Conservation (phyloP, 2,329 filamentous ascomycete genomes). For the Basipetospora sp. region DNA sequence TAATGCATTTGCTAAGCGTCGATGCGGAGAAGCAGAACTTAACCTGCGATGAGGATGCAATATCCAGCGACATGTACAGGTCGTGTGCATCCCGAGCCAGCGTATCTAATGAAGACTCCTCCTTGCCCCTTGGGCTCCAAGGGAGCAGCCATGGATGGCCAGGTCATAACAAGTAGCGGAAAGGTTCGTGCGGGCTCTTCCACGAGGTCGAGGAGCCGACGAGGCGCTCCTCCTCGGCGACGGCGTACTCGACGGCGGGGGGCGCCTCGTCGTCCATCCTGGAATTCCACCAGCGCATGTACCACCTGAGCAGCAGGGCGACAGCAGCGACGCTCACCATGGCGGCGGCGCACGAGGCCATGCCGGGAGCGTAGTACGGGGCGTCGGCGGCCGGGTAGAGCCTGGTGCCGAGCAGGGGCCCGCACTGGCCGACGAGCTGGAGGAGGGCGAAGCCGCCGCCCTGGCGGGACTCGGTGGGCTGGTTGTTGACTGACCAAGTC, state of each 20-base stretch:
- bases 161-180: constrained; percentile 32
- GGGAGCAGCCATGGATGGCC: no score
- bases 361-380: constrained; percentile 48
- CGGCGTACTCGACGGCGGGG: constrained; percentile 13
- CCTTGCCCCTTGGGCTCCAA: no score
- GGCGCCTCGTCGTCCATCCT: constrained; percentile 20
- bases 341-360: constrained; percentile 46
- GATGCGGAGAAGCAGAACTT: no score
- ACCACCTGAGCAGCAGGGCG: constrained; percentile 37
- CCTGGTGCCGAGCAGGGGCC: constrained; percentile 54
- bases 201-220: constrained; percentile 18
- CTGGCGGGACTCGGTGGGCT: constrained; percentile 51
- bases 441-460: constrained; percentile 67
- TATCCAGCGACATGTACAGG: no score
- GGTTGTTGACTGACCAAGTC: constrained; percentile 81
- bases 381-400: constrained; percentile 46
- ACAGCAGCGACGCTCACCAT: constrained; percentile 47
- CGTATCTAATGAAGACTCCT: no score
- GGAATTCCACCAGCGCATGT: constrained; percentile 37
- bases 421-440: constrained; percentile 69
- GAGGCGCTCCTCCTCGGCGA: constrained; percentile 23
- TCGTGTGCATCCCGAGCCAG: no score
- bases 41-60: no score
- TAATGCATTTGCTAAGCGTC: no score
- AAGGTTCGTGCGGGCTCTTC: constrained; percentile 15